These are phyloP conservation scores for Rhododendron williamsianum DNA, from an alignment of 148 eudicot genomes.

Conservation along the genomic window DNA sequence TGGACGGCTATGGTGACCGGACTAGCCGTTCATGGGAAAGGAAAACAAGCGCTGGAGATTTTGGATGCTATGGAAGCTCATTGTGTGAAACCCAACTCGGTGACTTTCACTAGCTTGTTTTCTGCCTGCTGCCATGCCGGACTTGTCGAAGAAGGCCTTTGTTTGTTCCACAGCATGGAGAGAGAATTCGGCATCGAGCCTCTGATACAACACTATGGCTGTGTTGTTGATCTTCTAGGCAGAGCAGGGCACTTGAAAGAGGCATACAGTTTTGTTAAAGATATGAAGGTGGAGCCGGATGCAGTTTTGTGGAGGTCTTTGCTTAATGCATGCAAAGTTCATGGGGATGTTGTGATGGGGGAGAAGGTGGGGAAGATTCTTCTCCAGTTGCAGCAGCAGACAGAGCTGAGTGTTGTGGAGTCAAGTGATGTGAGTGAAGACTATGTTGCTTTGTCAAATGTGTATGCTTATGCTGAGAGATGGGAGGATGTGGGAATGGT, in stretches of 20 bases:
- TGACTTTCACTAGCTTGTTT: constrained; percentile 58
- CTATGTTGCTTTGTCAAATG: constrained; percentile 56
- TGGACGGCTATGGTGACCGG: constrained; percentile 65
- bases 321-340: constrained; percentile 48
- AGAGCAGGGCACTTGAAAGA: constrained; percentile 50
- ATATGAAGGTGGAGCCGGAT: constrained; percentile 31
- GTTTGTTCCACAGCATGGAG: constrained; percentile 46
- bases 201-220: constrained; percentile 43
- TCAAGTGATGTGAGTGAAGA: constrained; percentile 35
- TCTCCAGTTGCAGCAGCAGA: constrained; percentile 25
- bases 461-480: constrained; percentile 57
- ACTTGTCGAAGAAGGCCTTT: constrained; percentile 47
- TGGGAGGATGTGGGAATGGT: constrained; percentile 54
- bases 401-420: neutral
- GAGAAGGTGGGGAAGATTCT: constrained; percentile 53
- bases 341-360: constrained; percentile 49
- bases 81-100: constrained; percentile 42
- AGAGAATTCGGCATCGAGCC: constrained; percentile 31
- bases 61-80: constrained; percentile 34
- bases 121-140: constrained; percentile 61
- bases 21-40: constrained; percentile 52
- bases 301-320: constrained; percentile 56
- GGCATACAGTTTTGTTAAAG: constrained; percentile 35
- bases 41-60: constrained; percentile 43
- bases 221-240: constrained; percentile 57